These are phyloP conservation scores for Kodamaea kakaduensis DNA, from an alignment of 805 yeast genomes.

Conservation along the genomic window DNA sequence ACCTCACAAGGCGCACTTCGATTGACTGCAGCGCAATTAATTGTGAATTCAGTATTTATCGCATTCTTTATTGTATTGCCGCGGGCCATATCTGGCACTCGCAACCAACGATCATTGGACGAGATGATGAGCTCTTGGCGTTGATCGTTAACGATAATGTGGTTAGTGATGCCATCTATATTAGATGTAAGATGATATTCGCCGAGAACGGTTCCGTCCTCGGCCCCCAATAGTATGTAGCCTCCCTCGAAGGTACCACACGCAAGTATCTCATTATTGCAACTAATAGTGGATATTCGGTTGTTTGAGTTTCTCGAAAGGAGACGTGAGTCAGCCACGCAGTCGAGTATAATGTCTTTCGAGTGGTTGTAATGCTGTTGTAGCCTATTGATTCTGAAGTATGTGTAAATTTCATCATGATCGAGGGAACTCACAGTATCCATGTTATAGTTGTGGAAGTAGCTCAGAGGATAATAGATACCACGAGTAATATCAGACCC, in stretches of 20 bases:
- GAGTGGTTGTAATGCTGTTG: conserved; percentile 18
- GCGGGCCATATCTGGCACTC: conserved; percentile 35
- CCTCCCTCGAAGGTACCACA: conserved; percentile 58
- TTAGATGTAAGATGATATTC: conserved; percentile 40
- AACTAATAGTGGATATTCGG: conserved; percentile 46
- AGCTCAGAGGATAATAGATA: conserved; percentile 38
- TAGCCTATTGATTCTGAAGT: conserved; percentile 34
- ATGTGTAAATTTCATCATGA: conserved; percentile 27
- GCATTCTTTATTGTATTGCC: conserved; percentile 15
- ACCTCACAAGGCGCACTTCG: conserved; percentile 36
- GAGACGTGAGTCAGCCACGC: conserved; percentile 34
- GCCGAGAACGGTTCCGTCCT: conserved; percentile 18
- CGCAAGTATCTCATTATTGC: conserved; percentile 38
- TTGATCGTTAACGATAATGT: conserved; percentile 33
- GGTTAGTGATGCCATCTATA: conserved; percentile 51
- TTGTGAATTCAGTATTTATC: conserved; percentile 33
- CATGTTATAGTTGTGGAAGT: conserved; percentile 27
- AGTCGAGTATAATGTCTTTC: conserved; percentile 21
- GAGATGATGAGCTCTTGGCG: conserved; percentile 39
- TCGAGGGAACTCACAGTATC: conserved; percentile 21
- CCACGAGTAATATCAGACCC: conserved; percentile 31
- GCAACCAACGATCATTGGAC: conserved; percentile 46
- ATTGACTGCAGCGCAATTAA: conserved; percentile 46
- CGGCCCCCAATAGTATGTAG: conserved; percentile 35
- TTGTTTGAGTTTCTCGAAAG: conserved; percentile 28